These are phyloP conservation scores for Bruguiera hainesii DNA, from an alignment of 441 rosid genomes.

Conservation along the genomic window DNA sequence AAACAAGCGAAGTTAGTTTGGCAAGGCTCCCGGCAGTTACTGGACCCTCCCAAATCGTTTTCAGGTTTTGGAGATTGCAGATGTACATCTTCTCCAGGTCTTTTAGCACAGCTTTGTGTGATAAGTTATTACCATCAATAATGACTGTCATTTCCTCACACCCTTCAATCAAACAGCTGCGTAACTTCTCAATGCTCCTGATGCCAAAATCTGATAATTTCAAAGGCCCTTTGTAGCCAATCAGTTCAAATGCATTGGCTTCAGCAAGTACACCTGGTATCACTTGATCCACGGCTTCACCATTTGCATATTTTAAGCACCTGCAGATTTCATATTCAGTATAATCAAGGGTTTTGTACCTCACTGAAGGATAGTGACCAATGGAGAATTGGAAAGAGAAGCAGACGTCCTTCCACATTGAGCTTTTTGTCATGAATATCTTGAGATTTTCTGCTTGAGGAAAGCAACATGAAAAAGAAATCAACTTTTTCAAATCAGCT, in stretches of 20 bases:
- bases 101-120: background rate
- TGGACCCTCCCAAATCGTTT: too few relatives aligned
- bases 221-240: background rate
- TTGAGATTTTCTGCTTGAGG: constrained; percentile 10
- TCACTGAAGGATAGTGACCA: background rate
- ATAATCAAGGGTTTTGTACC: constrained; percentile 7
- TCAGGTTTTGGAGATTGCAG: too few relatives aligned
- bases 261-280: background rate
- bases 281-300: background rate
- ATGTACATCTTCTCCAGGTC: background rate
- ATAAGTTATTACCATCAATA: background rate
- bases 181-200: background rate
- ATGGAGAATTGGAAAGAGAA: background rate
- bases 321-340: background rate
- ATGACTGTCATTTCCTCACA: background rate
- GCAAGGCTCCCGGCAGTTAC: background rate
- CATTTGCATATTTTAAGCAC: background rate
- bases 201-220: background rate
- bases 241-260: background rate
- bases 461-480: constrained; percentile 10
- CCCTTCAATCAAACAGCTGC: background rate
- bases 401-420: background rate
- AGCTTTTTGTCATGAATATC: background rate
- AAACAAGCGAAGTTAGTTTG: background rate
- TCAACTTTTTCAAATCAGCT: constrained; percentile 4